These are phyloP conservation scores for Miscanthus lutarioriparius DNA, from an alignment of 176 grass and related monocot species.

Conservation along the genomic window DNA sequence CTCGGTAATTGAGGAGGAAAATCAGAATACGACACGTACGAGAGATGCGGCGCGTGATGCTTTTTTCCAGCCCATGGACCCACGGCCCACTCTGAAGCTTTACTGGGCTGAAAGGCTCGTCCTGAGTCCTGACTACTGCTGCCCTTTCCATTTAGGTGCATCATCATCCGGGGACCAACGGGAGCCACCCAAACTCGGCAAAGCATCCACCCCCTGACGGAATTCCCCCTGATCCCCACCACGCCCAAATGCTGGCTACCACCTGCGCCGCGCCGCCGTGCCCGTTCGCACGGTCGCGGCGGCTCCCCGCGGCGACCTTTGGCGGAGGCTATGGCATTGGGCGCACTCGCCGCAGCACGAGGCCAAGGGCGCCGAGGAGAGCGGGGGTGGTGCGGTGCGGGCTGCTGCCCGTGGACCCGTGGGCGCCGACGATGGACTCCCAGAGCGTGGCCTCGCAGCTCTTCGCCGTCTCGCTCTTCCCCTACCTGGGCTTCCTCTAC, in stretches of 20 bases:
- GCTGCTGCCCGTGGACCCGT: conserved; percentile 82
- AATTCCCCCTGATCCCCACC: background rate
- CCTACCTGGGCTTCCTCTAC: conserved; percentile 92
- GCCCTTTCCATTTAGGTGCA: background rate
- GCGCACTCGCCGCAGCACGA: background rate
- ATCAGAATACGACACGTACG: no score
- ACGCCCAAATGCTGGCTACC: conserved; percentile 40
- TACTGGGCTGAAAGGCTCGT: background rate
- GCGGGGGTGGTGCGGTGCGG: conserved; percentile 36
- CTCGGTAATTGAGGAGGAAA: no score
- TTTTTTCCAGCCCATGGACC: background rate
- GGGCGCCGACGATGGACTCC: conserved; percentile 80
- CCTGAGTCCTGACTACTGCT: background rate
- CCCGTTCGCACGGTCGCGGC: background rate
- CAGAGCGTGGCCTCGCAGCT: conserved; percentile 89
- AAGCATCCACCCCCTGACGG: background rate
- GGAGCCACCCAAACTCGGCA: conserved; percentile 17
- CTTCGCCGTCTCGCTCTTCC: conserved; percentile 90
- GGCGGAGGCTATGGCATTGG: background rate
- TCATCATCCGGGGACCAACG: background rate
- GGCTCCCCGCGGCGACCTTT: background rate
- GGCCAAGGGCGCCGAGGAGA: conserved; percentile 1
- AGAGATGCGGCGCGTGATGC: background rate
- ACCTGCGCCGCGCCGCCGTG: conserved; percentile 31
- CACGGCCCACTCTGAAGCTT: background rate